Evolutionary conservation across 2,329 filamentous ascomycete genomes (phyloP), one percentile per base, ranked within the genome.

Genomic region (Microdochium trichocladiopsis): DNA sequence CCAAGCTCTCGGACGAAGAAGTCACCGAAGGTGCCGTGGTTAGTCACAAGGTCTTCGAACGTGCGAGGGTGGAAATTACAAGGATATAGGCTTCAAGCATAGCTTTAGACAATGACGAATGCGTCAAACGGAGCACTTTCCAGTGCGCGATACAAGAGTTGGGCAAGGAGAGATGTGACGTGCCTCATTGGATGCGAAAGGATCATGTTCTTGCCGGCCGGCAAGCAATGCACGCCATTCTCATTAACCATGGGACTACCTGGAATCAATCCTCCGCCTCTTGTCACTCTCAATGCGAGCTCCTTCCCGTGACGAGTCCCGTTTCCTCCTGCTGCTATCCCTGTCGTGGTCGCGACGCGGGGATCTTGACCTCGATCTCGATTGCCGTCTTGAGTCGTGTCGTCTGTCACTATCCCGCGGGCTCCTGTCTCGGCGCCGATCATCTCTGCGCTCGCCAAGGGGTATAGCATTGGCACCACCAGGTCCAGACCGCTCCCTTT

Each of bases 41-140:
- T 47, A 77, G 79, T 36, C 90, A 96, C 68, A 83, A 83, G 60
- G 72, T 97, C 23, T 96, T 87, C 69, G 84, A 93, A 56, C 78
- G 94, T 55, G 86, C 90, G 25, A 82, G 93, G 56, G 90, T 96
- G 22, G 93, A 99, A 69, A 87, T 99, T 64, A 80, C 87, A 36
- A 86, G 82, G 72, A 94, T 96, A 68, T 83, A 45, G 41, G 11
- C n/a, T 18, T 45, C 6, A 23, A 12, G 22, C 18, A 22, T 31
- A 14, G 28, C 8, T 8, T 31, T 31, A 8, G 28, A 31, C 8
- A 8, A 31, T 31, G 28, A 31, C 28, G 14, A 31, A 8, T 14
- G 14, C 28, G 8, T 31, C 28, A 31, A 31, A 14, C 28, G 14
- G n/a, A 8, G 28, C 28, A 31, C 28, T 31, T 31, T 31, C 14